Base-by-base conservation (phyloP, 164 flowering plant genomes). In the Hamamelis virginiana region DNA sequence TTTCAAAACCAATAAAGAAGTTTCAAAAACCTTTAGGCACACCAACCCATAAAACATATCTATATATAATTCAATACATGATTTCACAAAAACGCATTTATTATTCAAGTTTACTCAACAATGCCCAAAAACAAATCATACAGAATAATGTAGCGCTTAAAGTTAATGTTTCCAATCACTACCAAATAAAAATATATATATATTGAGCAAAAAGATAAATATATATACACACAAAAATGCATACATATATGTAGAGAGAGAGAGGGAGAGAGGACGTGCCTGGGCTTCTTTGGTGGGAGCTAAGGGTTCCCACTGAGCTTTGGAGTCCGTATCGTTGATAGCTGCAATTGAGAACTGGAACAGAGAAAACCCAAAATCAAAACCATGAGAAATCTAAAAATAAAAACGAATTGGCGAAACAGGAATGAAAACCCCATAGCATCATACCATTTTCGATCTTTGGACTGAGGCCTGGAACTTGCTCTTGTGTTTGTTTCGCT, bases 271-370 rank as follows among this genome's bases (percentile, higher is more conserved):
- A 66, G 41, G 64, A 19, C 69, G 27, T 75, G 66, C 98, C 97
- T 92, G 97, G 69, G 97, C 97, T 90, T 95, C 98, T 83, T 91
- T 92, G 65, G 97, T 87, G 9, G 98, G 98, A 16, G 97, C 97
- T 52, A 92, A 71, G 26, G 94, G 91, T 69, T 95, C 96, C 96
- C 97, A 92, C 48, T 88, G 87, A 45, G 72, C 75, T 74, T 45
- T 77, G 15, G 97, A 82, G 33, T 92, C 94, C 0, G 90, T 83
- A 71, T 95, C 98, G 56, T 95, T 95, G 70, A 95, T 91, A 38
- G 99, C 99, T 12, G 97, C 82, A 60, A 91, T 88, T 65, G 97
- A 87, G 67, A 95, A 95, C 99, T 95, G 91, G 60, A 80, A 79
- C 38, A 64, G 57, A 59, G 28, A 58, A 44, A 43, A 57, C 56